phyloP scores from a whole-genome alignment of 148 eudicot species.

The Nepenthes gracilis region DNA sequence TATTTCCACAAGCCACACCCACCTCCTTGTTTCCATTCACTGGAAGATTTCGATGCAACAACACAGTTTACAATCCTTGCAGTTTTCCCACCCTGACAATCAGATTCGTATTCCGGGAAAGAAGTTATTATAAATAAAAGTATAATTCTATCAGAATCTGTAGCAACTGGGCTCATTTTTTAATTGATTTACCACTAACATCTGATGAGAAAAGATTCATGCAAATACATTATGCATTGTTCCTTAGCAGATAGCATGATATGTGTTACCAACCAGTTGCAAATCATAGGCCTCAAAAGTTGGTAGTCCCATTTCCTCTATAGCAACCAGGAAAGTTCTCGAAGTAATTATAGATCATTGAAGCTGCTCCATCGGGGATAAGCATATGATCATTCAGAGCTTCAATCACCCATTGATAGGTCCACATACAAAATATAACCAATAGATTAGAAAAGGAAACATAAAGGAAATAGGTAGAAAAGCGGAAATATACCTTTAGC shows the following conservation, averaged over 20 bases:
- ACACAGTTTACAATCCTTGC: constrained; percentile 75
- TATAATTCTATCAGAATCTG: not conserved
- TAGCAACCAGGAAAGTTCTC: constrained; percentile 70
- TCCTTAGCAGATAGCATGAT: not conserved
- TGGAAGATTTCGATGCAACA: constrained; percentile 56
- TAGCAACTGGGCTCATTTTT: too few relatives aligned
- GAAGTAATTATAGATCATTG: constrained; percentile 74
- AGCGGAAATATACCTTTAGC: constrained; percentile 40
- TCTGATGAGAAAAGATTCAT: not conserved
- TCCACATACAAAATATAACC: not conserved
- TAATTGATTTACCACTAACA: not conserved
- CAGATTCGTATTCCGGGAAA: constrained; percentile 1
- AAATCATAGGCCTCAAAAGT: constrained; percentile 88
- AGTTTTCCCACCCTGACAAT: constrained; percentile 71
- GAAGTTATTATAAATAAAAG: not conserved
- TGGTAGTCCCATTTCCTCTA: constrained; percentile 81
- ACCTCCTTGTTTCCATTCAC: constrained; percentile 70
- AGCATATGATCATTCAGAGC: constrained; percentile 46
- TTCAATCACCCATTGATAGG: constrained; percentile 51
- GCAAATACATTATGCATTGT: not conserved
- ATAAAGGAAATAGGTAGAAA: not conserved
- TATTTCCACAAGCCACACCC: constrained; percentile 55
- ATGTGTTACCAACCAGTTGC: constrained; percentile 49
- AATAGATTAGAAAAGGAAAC: not conserved
- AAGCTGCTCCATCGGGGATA: constrained; percentile 80